A percentile compares a stretch with the other conserved stretches of the same genome.
Evolutionary conservation across 108 stramenopile species (phyloP).

Genomic region (Fistulifera pelliculosa): DNA sequence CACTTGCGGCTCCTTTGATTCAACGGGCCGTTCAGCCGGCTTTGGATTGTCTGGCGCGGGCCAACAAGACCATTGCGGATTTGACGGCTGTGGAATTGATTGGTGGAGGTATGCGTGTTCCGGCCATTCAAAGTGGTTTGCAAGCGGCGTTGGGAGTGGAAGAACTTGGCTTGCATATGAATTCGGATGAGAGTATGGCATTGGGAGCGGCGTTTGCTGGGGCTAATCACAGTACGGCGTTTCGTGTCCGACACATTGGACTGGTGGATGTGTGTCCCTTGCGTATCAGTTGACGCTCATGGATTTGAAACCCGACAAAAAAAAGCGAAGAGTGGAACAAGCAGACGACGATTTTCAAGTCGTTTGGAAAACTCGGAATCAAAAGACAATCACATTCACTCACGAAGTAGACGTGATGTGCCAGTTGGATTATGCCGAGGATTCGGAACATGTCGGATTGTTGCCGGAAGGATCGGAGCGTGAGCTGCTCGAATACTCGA

Average conservation of each 20-base stretch:
- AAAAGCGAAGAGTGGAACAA: constrained; percentile 66
- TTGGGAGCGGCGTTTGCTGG: constrained; percentile 97
- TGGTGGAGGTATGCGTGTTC: constrained; percentile 98
- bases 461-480: constrained; percentile 63
- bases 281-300: constrained; percentile 66
- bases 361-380: constrained; percentile 63
- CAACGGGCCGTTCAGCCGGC: constrained; percentile 79
- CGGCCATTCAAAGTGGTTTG: constrained; percentile 84
- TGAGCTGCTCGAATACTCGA: constrained; percentile 60
- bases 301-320: constrained; percentile 34
- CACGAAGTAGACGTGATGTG: constrained; percentile 85
- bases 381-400: constrained; percentile 95
- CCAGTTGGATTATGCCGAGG: constrained; percentile 72
- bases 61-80: constrained; percentile 81
- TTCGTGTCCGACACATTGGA: constrained; percentile 96
- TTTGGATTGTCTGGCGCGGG: constrained; percentile 49
- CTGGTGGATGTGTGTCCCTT: constrained; percentile 88
- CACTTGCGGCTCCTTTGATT: constrained; percentile 72
- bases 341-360: constrained; percentile 87
- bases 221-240: constrained; percentile 94
- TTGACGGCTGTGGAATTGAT: constrained; percentile 92
- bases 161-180: constrained; percentile 95
- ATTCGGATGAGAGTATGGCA: constrained; percentile 98
- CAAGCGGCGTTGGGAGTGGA: constrained; percentile 39
- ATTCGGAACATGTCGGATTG: constrained; percentile 35